phyloP scores from a whole-genome alignment of 305 asterid species.

The Fraxinus nigra region DNA sequence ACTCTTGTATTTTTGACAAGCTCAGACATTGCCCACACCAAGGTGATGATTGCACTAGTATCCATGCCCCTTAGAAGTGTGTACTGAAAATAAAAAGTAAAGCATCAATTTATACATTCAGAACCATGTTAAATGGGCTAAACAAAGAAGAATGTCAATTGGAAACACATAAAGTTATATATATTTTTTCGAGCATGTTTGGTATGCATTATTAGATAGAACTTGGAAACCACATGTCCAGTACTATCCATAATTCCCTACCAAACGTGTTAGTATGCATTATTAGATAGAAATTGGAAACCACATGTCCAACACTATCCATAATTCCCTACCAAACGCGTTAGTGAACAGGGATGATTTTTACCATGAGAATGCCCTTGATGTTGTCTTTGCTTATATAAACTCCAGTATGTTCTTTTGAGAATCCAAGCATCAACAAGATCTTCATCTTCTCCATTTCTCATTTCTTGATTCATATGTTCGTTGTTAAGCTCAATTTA shows the following conservation, averaged over 20 bases:
- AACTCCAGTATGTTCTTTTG: neutral
- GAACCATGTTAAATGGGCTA: neutral
- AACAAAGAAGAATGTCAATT: neutral
- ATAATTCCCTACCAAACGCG: neutral
- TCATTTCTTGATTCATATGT: constrained; percentile 18
- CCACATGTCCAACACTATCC: neutral
- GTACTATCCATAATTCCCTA: neutral
- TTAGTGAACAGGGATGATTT: neutral
- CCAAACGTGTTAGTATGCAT: neutral
- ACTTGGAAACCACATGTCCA: no score
- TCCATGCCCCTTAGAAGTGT: constrained; percentile 27
- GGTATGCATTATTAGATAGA: neutral
- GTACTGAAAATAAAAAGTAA: constrained; percentile 4
- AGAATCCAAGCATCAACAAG: constrained; percentile 8
- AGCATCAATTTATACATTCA: neutral
- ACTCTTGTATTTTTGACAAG: constrained; percentile 20
- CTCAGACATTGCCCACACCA: constrained; percentile 31
- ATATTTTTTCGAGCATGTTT: neutral
- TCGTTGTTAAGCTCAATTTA: neutral
- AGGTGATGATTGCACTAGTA: constrained; percentile 15
- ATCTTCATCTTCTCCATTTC: neutral
- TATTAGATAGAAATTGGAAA: neutral
- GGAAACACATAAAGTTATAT: neutral
- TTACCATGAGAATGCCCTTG: constrained; percentile 32
- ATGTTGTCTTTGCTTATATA: constrained; percentile 19